Percentiles rank a stretch among this genome's conserved stretches.
These are phyloP conservation scores for Alternaria burnsii DNA, from an alignment of 2,329 filamentous ascomycete species.

Conservation along the genomic window DNA sequence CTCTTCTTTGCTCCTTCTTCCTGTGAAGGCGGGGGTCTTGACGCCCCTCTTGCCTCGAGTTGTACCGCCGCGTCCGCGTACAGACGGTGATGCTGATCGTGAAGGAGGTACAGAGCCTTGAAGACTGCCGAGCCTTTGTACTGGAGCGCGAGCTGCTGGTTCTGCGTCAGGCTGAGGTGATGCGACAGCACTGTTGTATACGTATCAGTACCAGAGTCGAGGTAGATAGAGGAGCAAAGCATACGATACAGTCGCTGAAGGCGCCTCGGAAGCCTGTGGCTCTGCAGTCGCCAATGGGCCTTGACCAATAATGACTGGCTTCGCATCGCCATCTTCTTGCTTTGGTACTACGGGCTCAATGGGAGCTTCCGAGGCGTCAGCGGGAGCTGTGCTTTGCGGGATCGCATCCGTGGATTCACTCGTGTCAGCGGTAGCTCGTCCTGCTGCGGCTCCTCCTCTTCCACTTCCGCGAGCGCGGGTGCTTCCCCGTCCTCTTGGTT, in stretches of 20 bases:
- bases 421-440: slow-evolving; percentile 17
- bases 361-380: slow-evolving; percentile 15
- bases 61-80: slow-evolving; percentile 37
- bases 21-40: slow-evolving; percentile 53
- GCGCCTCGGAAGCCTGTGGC: slow-evolving; percentile 13
- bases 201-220: slow-evolving; percentile 6
- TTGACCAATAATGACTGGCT: slow-evolving; percentile 22
- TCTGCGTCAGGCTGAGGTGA: slow-evolving; percentile 30
- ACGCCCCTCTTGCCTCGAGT: slow-evolving; percentile 40
- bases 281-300: slow-evolving; percentile 24
- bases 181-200: slow-evolving; percentile 18
- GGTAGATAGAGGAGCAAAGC: neutral
- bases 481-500: slow-evolving; percentile 36
- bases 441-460: slow-evolving; percentile 29
- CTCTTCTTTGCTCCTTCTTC: slow-evolving; percentile 56
- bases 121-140: slow-evolving; percentile 41
- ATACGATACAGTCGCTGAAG: slow-evolving; percentile 25
- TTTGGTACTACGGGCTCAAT: slow-evolving; percentile 26
- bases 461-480: slow-evolving; percentile 32
- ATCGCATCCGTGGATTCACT: slow-evolving; percentile 25
- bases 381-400: slow-evolving; percentile 24
- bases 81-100: slow-evolving; percentile 40
- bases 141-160: slow-evolving; percentile 30
- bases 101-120: slow-evolving; percentile 40
- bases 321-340: slow-evolving; percentile 30